phyloP scores from a whole-genome alignment of 2,329 filamentous ascomycete species.

The Fusarium cyanostomum region DNA sequence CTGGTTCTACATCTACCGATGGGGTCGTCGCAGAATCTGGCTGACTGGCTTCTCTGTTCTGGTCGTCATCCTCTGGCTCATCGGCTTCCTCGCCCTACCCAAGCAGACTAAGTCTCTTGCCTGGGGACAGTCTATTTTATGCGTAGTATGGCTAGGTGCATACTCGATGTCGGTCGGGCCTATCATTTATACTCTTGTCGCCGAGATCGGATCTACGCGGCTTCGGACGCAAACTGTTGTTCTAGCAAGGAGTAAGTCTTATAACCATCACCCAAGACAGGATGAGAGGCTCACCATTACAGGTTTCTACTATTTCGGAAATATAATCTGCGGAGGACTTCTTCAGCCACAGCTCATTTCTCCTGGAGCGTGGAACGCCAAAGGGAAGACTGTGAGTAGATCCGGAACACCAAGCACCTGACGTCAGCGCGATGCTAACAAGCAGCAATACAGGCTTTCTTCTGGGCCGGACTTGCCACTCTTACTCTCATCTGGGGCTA shows the following conservation, averaged over 20 bases:
- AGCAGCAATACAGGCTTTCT: constrained; percentile 48
- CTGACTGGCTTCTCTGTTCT: constrained; percentile 51
- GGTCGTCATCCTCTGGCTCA: constrained; percentile 52
- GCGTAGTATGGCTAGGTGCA: constrained; percentile 55
- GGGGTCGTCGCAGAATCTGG: constrained; percentile 56
- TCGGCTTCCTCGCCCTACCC: constrained; percentile 54
- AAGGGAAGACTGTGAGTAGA: constrained; percentile 51
- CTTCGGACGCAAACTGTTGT: constrained; percentile 56
- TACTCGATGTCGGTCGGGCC: constrained; percentile 57
- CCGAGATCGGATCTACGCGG: constrained; percentile 55
- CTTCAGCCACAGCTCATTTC: constrained; percentile 52
- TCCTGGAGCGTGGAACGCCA: constrained; percentile 52
- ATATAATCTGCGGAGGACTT: constrained; percentile 53
- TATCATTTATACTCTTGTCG: constrained; percentile 55
- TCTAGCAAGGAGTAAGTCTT: constrained; percentile 45
- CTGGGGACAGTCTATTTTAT: constrained; percentile 54
- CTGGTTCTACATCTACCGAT: constrained; percentile 54
- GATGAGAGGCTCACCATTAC: neutral
- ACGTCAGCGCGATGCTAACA: constrained; percentile 6
- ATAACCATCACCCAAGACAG: neutral
- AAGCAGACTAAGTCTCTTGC: constrained; percentile 49
- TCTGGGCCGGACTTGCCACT: constrained; percentile 51
- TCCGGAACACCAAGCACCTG: neutral
- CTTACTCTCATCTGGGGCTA: constrained; percentile 54
- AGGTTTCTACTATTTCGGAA: constrained; percentile 50